Conservation (phyloP, 1,139 yeast species). For the Scheffersomyces segobiensis region DNA sequence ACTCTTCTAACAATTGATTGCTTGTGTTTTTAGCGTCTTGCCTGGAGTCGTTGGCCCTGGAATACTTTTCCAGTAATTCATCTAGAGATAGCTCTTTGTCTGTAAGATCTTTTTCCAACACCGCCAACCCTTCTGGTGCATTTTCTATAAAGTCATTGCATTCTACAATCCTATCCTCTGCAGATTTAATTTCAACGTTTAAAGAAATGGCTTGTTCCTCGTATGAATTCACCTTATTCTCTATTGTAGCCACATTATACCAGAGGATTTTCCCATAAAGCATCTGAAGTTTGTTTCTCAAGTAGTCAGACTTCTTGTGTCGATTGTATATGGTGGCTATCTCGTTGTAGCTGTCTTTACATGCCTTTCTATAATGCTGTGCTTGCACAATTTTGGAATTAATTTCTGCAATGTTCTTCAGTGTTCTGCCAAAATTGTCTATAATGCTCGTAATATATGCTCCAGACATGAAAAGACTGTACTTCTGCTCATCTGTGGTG, state of each 20-base stretch:
- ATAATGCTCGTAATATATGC: constrained; percentile 66
- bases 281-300: constrained; percentile 44
- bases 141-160: constrained; percentile 5
- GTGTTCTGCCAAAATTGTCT: constrained; percentile 47
- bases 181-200: constrained; percentile 19
- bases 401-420: constrained; percentile 40
- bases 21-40: constrained; percentile 17
- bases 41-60: constrained; percentile 13
- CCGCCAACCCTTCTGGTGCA: constrained; percentile 15
- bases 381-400: constrained; percentile 38
- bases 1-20: constrained; percentile 14
- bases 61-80: constrained; percentile 10
- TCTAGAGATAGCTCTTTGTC: constrained; percentile 5
- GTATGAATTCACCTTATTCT: constrained; percentile 26
- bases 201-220: constrained; percentile 17
- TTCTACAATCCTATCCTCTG: constrained; percentile 6
- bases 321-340: constrained; percentile 36
- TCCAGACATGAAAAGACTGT: constrained; percentile 76
- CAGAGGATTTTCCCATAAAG: constrained; percentile 67
- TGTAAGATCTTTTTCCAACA: constrained; percentile 18
- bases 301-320: constrained; percentile 42
- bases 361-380: constrained; percentile 14
- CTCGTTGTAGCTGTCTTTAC: constrained; percentile 33
- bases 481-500: constrained; percentile 70
- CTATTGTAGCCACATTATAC: constrained; percentile 50